These are phyloP conservation scores for Metschnikowia anglica DNA, from an alignment of 805 yeast genomes.

Conservation along the genomic window DNA sequence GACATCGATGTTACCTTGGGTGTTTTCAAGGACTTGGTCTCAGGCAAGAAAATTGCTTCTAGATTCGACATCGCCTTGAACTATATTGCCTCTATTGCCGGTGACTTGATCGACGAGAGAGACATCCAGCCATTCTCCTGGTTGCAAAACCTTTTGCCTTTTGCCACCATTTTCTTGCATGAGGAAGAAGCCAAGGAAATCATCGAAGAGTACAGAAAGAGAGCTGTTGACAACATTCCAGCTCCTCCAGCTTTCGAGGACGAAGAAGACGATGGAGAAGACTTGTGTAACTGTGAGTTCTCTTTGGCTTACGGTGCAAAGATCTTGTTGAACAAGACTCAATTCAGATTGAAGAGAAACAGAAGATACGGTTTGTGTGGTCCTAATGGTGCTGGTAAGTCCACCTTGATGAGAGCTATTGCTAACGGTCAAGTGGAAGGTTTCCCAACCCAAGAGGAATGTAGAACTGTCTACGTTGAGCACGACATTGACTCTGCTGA, in stretches of 20 bases:
- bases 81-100: conserved; percentile 95
- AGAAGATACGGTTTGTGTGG: conserved; percentile 98
- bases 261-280: conserved; percentile 98
- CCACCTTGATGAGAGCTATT: conserved; percentile 86
- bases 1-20: conserved; percentile 83
- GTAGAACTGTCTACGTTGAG: conserved; percentile 99
- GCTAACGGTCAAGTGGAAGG: conserved; percentile 99
- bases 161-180: conserved; percentile 94
- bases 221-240: conserved; percentile 98
- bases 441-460: conserved; percentile 99
- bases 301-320: conserved; percentile 99
- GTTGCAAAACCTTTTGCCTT: conserved; percentile 86
- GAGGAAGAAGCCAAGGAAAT: conserved; percentile 86
- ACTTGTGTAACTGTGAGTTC: conserved; percentile 99
- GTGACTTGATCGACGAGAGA: conserved; percentile 99
- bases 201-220: conserved; percentile 92
- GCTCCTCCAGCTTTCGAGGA: conserved; percentile 94
- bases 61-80: conserved; percentile 77
- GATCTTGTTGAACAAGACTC: conserved; percentile 99
- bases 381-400: conserved; percentile 55
- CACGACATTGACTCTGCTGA: conserved; percentile 99
- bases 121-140: conserved; percentile 85
- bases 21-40: conserved; percentile 73
- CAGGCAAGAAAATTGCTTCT: conserved; percentile 61
- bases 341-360: conserved; percentile 97